Base-by-base conservation (phyloP, 2,329 filamentous ascomycete genomes). In the Colletotrichum sp. region DNA sequence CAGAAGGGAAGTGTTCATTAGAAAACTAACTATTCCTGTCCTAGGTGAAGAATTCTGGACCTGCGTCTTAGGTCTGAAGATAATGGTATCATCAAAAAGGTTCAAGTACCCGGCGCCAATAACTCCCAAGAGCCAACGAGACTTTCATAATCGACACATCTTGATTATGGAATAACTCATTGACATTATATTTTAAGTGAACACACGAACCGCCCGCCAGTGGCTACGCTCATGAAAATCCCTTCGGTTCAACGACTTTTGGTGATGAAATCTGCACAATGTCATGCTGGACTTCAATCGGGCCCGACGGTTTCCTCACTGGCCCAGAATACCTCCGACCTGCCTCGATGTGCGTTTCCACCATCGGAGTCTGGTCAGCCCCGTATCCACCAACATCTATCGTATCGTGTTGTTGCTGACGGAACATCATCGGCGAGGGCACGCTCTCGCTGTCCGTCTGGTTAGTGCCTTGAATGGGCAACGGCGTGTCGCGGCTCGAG, bases 321-420 rank as follows among this genome's bases (percentile, higher is more conserved):
- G 59, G 36, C 5, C 69, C 43, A 30, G 57, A 32, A 39, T 24
- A 30, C 8, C 52, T 39, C 16, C 15, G 18, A n/a, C 63, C 59
- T 4, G 65, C 65, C 28, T 65, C 71, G 36, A 76, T 76, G 12
- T 28, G 65, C 8, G 74, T 76, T 48, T 74, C 48, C 13, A 76
- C 65, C 16, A 34, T 24, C 7, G 59, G 39, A 4, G 43, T 26
- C 6, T 63, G 24, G 3, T 43, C n/a, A 9, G 15, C 10, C n/a
- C 24, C 24, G 7, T 63, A 67, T 3, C 39, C 39, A 3, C 26
- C 60, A 12, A 55, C n/a, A 9, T 63, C 30, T 26, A 63, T 32
- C 21, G 69, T 18, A 15, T 74, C 21, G 16, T 67, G 72, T n/a
- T 8, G 30, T 32, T 28, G n/a, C 32, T 43, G 66, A 28, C 24